Conservation (phyloP, 148 eudicot species). For the Camellia lanceoleosa region DNA sequence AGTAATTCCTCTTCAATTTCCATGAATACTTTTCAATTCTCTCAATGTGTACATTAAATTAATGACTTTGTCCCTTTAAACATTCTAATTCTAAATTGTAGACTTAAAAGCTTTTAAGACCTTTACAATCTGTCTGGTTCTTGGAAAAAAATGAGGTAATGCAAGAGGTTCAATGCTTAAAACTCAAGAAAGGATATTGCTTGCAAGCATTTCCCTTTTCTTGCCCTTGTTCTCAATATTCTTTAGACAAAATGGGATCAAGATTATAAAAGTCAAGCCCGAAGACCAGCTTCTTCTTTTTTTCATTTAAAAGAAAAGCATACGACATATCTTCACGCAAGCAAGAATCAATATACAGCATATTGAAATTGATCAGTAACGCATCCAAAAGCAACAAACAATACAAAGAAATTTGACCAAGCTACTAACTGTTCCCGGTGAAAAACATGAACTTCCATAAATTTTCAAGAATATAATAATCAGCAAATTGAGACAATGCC, state of each 20-base stretch:
- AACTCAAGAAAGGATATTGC: not conserved
- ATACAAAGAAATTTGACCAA: not conserved
- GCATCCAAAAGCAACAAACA: not conserved
- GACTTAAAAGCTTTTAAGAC: not conserved
- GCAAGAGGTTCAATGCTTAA: conserved; percentile 2
- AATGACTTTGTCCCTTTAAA: not conserved
- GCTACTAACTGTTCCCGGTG: not conserved
- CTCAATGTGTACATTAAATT: not conserved
- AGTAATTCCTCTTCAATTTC: not conserved
- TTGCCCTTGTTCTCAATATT: not conserved
- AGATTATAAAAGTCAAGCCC: not conserved
- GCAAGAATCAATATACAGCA: not conserved
- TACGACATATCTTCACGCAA: not conserved
- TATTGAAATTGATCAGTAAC: not conserved
- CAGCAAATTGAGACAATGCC: not conserved
- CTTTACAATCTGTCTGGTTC: not conserved
- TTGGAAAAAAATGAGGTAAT: not conserved
- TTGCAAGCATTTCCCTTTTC: not conserved
- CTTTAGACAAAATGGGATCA: not conserved
- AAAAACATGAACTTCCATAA: too few species aligned
- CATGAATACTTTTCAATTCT: not conserved
- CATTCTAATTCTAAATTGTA: not conserved
- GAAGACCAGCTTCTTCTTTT: not conserved
- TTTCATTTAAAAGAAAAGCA: too few species aligned
- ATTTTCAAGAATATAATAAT: not conserved